phyloP scores from a whole-genome alignment of 345 rosid genomes.

The Melaleuca alternifolia region DNA sequence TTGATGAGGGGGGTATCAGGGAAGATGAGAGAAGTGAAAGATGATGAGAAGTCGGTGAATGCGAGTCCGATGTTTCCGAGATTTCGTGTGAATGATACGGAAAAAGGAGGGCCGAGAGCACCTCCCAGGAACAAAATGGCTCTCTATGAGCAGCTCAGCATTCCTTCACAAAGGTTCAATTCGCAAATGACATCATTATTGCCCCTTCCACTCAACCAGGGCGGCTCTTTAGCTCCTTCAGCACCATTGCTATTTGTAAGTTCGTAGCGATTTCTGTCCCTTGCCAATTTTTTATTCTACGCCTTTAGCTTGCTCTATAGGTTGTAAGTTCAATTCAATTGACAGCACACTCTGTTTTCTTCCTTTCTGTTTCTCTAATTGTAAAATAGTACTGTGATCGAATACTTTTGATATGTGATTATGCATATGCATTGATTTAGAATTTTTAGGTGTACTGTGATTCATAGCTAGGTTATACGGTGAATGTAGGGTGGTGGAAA shows the following conservation, averaged over 20 bases:
- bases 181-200: slow-evolving; percentile 11
- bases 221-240: slow-evolving; percentile 21
- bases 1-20: neutral
- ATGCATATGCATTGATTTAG: neutral
- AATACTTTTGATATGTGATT: neutral
- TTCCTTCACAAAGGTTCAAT: slow-evolving; percentile 40
- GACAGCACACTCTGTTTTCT: neutral
- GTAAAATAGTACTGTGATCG: neutral
- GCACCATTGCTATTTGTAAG: neutral
- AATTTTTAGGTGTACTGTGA: neutral
- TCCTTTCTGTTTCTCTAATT: neutral
- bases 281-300: neutral
- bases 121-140: slow-evolving; percentile 84
- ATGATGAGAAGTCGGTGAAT: slow-evolving; percentile 23
- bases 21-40: slow-evolving; percentile 29
- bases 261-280: neutral
- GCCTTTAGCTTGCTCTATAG: neutral
- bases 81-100: slow-evolving; percentile 60
- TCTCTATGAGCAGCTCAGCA: slow-evolving; percentile 52
- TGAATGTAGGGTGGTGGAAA: neutral
- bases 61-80: slow-evolving; percentile 60
- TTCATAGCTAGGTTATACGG: neutral
- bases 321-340: neutral
- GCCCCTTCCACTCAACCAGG: slow-evolving; percentile 22
- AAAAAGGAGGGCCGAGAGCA: slow-evolving; percentile 54